Base-by-base conservation (phyloP, 2,329 filamentous ascomycete genomes). In the Allantophomopsis lycopodina region DNA sequence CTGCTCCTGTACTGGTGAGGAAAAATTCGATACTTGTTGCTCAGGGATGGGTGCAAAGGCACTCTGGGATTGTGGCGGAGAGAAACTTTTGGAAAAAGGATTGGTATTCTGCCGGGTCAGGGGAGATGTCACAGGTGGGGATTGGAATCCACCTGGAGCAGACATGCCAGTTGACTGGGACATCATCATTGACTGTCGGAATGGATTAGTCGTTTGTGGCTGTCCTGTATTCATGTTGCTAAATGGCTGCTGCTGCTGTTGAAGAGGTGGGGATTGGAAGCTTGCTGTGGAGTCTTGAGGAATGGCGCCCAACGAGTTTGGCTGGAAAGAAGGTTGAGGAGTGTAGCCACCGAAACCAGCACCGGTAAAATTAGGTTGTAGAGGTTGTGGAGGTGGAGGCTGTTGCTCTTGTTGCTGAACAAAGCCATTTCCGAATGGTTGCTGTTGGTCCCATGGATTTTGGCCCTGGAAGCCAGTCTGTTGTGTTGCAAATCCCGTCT, bases 161-260 rank as follows among this genome's bases (percentile, higher is more conserved):
- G 59, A 50, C 47, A 64, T 56, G 36, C 71, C 71, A 7, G 75
- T 74, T 15, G 62, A 60, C 36, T 50, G 44, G 52, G 71, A 66
- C 64, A 71, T 68, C 63, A 94, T 66, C 78, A 89, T 89, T 1
- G 89, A 95, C 55, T 87, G 82, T 33, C 91, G 74, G 73, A 98
- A 98, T 0, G 91, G 91, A 55, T 98, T 98, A 7, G 87, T 94
- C 16, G 67, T 77, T 50, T 78, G 73, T 54, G 68, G 70, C 42
- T 68, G 68, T 17, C 59, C 65, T 52, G 59, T 65, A 60, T 45
- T 68, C 53, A 38, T 53, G 40, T 49, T 53, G 60, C 44, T 64
- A 54, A 56, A 65, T 49, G 46, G 57, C 52, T 50, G 65, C 51
- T 56, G 43, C 10, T 46, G 40, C 15, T 40, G 46, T 32, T 40